Base-by-base conservation (phyloP, 1,139 yeast genomes). In the Protomyces macrosporus region DNA sequence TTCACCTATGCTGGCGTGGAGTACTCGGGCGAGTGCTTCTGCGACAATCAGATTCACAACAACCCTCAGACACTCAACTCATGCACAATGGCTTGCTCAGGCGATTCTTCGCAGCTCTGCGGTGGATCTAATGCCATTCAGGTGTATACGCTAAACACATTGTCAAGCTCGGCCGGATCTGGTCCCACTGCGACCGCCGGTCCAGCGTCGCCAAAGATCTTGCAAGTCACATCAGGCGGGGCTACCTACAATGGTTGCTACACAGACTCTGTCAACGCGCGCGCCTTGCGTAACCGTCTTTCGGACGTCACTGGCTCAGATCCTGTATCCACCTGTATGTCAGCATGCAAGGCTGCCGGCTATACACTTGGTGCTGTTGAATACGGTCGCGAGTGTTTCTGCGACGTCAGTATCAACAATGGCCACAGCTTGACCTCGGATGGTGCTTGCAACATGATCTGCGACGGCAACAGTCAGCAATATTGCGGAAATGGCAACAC, bases 381-480 rank as follows among this genome's bases (percentile, higher is more conserved):
- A 52, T 60, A 64, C 48, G 64, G 65, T 12, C 53, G 48, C 6
- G 65, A 64, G 35, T 64, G 66, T 33, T 64, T 58, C 56, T 55
- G 63, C 54, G 65, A 56, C 37, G 45, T 54, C 52, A 36, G 51
- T 12, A 54, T 64, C 37, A 9, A 53, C 23, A 39, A 53, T 6
- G 52, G 50, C 6, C 36, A 60, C 48, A 39, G 42, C 9, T 7
- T n/a, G 33, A 59, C 63, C 33, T 12, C 56, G 5, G 52, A 50
- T 10, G 23, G 53, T n/a, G 57, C 63, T 16, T 64, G 66, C 37
- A 55, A 45, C 56, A 55, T 55, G 59, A n/a, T 55, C 12, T 64
- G 66, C 34, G 32, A 45, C 33, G 67, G 64, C 33, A 60, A 52
- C 40, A 39, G 34, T 16, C 12, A 30, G 14, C 45, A 55, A 53